Conservation (phyloP, 139 green algal species). For the Volvox africanus region DNA sequence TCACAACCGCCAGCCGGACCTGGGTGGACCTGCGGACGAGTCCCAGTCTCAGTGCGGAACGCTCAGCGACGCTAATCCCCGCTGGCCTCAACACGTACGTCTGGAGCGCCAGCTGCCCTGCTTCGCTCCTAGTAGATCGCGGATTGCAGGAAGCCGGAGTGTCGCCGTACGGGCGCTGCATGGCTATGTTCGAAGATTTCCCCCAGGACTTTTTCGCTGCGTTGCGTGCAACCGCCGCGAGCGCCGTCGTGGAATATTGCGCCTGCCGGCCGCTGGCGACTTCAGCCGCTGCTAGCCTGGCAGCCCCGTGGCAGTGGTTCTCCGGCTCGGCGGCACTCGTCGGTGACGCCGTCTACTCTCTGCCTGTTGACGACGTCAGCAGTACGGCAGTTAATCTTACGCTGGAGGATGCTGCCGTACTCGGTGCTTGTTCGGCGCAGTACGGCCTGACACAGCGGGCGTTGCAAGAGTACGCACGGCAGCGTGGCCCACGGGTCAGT, state of each 20-base stretch:
- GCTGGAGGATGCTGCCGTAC: constrained; percentile 46
- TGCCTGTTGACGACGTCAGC: constrained; percentile 21
- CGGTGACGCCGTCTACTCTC: constrained; percentile 10
- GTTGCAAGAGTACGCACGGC: constrained; percentile 23
- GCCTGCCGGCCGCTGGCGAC: background rate
- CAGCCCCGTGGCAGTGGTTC: constrained; percentile 34
- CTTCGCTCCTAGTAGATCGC: background rate
- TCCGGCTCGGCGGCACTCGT: constrained; percentile 7
- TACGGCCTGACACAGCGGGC: constrained; percentile 14
- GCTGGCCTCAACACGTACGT: constrained; percentile 37
- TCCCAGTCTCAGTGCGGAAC: background rate
- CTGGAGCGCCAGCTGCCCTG: constrained; percentile 39
- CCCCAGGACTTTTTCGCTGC: constrained; percentile 29
- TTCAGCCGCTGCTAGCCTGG: background rate
- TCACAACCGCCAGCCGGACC: constrained; percentile 14
- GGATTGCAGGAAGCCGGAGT: background rate
- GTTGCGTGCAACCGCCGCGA: constrained; percentile 11
- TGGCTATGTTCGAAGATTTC: constrained; percentile 51
- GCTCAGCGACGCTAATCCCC: background rate
- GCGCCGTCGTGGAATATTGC: background rate
- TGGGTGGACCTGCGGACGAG: constrained; percentile 30
- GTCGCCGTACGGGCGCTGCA: constrained; percentile 39
- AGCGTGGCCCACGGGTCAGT: constrained; percentile 8
- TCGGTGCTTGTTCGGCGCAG: background rate
- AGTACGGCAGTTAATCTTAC: constrained; percentile 4